Evolutionary conservation across 306 rosid species (phyloP), one percentile per base, ranked within the genome.

Genomic region (Vigna radiata): DNA sequence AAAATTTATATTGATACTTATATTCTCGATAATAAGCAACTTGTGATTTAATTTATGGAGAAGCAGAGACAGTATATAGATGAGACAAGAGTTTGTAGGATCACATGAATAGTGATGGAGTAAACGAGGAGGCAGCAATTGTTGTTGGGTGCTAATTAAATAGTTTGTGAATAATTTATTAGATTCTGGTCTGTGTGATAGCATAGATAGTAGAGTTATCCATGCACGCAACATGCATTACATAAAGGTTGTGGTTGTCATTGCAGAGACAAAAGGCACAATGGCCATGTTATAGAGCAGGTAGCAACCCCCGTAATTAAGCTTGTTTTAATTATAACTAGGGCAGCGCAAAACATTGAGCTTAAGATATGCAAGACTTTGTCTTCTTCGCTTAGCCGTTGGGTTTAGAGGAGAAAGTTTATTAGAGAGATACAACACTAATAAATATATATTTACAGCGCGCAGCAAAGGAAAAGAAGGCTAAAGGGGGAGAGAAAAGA

Each of bases 81-180:
- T 19, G 48, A 16, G 81, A 82, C 75, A 76, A 43, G 7, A 31
- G 17, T 47, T 27, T 15, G n/a, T 33, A 56, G 14, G 41, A 48
- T 73, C 80, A 81, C 85, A 70, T 81, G 81, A 9, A 36, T 16
- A 75, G n/a, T n/a, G 49, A 80, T 65, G 46, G 52, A 61, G 31
- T 71, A 79, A 78, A 63, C 65, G 52, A 5, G 63, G 46, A 53
- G 25, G 2, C 37, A 60, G 8, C 5, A 15, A 63, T 29, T 60
- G 77, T 71, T 23, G 11, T 69, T 79, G 33, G 53, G 15, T 49
- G 55, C 41, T 71, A 50, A 52, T 41, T 36, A 50, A 50, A 58
- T 39, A 7, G 23, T 23, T 37, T 49, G 27, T 2, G 55, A 39
- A 76, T 65, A 37, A 4, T 65, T 66, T 50, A 75, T 76, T 50